phyloP scores from a whole-genome alignment of 257 asterid genomes.

The Plantago elongata region DNA sequence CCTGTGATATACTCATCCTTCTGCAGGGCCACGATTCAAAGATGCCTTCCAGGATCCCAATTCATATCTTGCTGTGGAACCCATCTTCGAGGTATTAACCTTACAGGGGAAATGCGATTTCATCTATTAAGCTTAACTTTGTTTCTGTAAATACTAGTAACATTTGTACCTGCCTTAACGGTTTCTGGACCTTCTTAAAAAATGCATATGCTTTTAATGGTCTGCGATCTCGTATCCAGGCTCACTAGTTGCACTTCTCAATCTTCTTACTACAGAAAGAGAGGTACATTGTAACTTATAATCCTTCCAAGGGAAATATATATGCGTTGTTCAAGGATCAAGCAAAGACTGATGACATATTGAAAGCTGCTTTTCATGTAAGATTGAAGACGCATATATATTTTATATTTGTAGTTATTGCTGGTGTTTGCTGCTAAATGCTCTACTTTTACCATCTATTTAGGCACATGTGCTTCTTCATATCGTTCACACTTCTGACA shows the following conservation, averaged over 20 bases:
- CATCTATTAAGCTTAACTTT: constrained; percentile 9
- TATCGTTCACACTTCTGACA: constrained; percentile 54
- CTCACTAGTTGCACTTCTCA: constrained; percentile 11
- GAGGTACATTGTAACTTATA: constrained; percentile 70
- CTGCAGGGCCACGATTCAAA: constrained; percentile 87
- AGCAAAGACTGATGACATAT: constrained; percentile 92
- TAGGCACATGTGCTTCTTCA: constrained; percentile 98
- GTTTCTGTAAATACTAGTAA: constrained; percentile 10
- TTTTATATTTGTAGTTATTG: constrained; percentile 13
- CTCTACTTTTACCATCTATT: constrained; percentile 27
- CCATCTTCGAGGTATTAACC: constrained; percentile 78
- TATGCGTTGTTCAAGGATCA: constrained; percentile 90
- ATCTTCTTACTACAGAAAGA: constrained; percentile 59
- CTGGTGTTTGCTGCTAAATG: constrained; percentile 10
- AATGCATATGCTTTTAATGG: constrained; percentile 13
- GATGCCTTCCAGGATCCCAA: constrained; percentile 95
- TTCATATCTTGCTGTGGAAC: constrained; percentile 74
- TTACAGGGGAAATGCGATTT: constrained; percentile 12
- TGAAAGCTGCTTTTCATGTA: constrained; percentile 97
- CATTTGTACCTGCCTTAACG: constrained; percentile 17
- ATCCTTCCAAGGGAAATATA: constrained; percentile 74
- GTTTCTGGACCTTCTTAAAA: constrained; percentile 3
- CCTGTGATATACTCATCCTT: constrained; percentile 13
- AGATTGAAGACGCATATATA: constrained; percentile 32
- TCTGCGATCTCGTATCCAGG: constrained; percentile 2